Evolutionary conservation across 805 yeast genomes (phyloP).

Genomic region (Candida quercuum): DNA sequence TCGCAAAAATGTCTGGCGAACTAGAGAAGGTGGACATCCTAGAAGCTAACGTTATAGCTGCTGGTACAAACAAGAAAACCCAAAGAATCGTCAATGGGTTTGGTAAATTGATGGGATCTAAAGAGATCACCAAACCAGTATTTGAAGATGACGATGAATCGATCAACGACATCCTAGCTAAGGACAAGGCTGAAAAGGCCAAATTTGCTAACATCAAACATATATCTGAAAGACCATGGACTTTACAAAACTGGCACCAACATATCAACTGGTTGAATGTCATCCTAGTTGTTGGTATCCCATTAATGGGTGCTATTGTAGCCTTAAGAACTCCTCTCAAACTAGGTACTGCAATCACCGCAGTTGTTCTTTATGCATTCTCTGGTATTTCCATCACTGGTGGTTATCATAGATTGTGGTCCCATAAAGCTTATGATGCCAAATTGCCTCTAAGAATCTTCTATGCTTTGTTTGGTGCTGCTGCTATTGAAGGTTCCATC

Average conservation of each 20-base stretch:
- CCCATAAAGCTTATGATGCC: slow-evolving; percentile 71
- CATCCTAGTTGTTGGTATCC: slow-evolving; percentile 56
- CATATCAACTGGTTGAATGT: slow-evolving; percentile 79
- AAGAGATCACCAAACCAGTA: slow-evolving; percentile 60
- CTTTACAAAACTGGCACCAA: slow-evolving; percentile 60
- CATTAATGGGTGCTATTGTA: slow-evolving; percentile 44
- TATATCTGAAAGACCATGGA: slow-evolving; percentile 78
- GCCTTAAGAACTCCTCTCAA: slow-evolving; percentile 44
- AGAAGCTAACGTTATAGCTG: slow-evolving; percentile 72
- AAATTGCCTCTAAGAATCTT: slow-evolving; percentile 54
- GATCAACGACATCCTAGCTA: slow-evolving; percentile 39
- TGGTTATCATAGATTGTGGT: slow-evolving; percentile 77
- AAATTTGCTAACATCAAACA: slow-evolving; percentile 41
- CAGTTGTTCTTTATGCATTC: slow-evolving; percentile 46
- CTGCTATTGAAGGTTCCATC: slow-evolving; percentile 78
- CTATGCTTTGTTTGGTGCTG: slow-evolving; percentile 76
- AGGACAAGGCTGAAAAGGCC: slow-evolving; percentile 36
- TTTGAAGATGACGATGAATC: slow-evolving; percentile 56
- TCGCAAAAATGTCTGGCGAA: slow-evolving; percentile 8
- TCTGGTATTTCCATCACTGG: slow-evolving; percentile 79
- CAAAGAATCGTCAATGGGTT: slow-evolving; percentile 78
- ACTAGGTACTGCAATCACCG: slow-evolving; percentile 17
- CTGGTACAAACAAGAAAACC: slow-evolving; percentile 68
- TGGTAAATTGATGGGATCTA: slow-evolving; percentile 78
- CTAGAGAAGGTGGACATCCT: slow-evolving; percentile 49